Conservation (phyloP, 1,139 yeast genomes). For the Candida sp. region DNA sequence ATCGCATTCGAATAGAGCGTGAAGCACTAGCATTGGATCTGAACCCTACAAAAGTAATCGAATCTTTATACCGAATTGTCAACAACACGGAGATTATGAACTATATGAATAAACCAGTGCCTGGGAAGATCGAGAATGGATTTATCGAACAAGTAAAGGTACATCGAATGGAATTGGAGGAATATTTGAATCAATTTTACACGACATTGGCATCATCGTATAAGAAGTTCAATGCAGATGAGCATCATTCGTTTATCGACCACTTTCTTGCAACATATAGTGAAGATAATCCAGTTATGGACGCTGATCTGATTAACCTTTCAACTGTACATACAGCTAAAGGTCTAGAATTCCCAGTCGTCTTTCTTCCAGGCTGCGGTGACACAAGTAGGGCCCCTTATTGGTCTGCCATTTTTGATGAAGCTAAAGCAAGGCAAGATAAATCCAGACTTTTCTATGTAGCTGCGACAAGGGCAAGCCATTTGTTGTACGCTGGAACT, state of each 20-base stretch:
- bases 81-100: conserved; percentile 18
- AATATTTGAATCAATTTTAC: conserved; percentile 22
- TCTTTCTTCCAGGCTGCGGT: conserved; percentile 47
- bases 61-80: conserved; percentile 16
- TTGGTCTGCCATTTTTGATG: conserved; percentile 4
- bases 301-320: conserved; percentile 36
- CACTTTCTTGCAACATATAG: conserved; percentile 44
- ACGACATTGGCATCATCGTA: conserved; percentile 21
- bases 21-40: conserved; percentile 7
- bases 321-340: conserved; percentile 73
- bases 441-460: conserved; percentile 51
- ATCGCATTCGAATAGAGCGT: conserved; percentile 11
- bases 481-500: conserved; percentile 40
- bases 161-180: conserved; percentile 7
- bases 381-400: conserved; percentile 6
- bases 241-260: conserved; percentile 19
- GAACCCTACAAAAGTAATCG: conserved; percentile 16
- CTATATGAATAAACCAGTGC: conserved; percentile 17
- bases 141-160: conserved; percentile 8
- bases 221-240: conserved; percentile 11
- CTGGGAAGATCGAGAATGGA: conserved; percentile 2
- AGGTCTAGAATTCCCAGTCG: conserved; percentile 70
- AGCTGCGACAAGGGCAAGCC: conserved; percentile 62
- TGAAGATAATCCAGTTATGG: conserved; percentile 33
- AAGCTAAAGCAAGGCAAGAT: conserved; percentile 5